phyloP scores from a whole-genome alignment of 345 rosid genomes.

The Draba incana region DNA sequence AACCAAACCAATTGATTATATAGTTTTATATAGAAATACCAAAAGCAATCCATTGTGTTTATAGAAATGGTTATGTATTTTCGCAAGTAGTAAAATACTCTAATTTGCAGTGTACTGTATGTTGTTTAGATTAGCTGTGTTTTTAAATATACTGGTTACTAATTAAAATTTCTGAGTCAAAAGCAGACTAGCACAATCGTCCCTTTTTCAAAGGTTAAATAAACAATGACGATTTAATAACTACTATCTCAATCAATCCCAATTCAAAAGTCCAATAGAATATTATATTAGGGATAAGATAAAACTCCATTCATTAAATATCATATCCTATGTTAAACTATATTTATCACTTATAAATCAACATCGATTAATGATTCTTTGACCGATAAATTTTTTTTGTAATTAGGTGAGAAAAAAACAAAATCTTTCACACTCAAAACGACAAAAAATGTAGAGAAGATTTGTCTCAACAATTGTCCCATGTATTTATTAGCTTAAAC shows the following conservation, averaged over 20 bases:
- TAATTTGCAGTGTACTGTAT: background rate
- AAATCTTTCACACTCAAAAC: constrained; percentile 30
- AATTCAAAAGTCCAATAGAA: constrained; percentile 38
- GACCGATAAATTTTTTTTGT: constrained; percentile 11
- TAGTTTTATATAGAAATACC: background rate
- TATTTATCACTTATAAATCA: constrained; percentile 24
- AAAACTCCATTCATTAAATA: constrained; percentile 27
- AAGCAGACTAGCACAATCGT: constrained; percentile 21
- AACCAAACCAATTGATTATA: constrained; percentile 10
- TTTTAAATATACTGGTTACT: background rate
- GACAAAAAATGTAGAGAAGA: background rate
- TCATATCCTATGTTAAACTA: constrained; percentile 31
- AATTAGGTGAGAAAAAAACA: constrained; percentile 10
- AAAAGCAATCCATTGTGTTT: background rate
- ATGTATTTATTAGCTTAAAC: background rate
- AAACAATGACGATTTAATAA: constrained; percentile 37
- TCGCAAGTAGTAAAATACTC: background rate
- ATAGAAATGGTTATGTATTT: background rate
- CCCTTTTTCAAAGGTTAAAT: constrained; percentile 23
- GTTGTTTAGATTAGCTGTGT: too few relatives aligned
- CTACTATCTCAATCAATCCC: constrained; percentile 36
- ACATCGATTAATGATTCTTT: constrained; percentile 37
- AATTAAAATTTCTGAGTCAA: constrained; percentile 17
- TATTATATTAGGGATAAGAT: constrained; percentile 35
- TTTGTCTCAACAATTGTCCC: background rate